Base-by-base conservation (phyloP, 163 green algal species). In the Prototheca stagnorum region DNA sequence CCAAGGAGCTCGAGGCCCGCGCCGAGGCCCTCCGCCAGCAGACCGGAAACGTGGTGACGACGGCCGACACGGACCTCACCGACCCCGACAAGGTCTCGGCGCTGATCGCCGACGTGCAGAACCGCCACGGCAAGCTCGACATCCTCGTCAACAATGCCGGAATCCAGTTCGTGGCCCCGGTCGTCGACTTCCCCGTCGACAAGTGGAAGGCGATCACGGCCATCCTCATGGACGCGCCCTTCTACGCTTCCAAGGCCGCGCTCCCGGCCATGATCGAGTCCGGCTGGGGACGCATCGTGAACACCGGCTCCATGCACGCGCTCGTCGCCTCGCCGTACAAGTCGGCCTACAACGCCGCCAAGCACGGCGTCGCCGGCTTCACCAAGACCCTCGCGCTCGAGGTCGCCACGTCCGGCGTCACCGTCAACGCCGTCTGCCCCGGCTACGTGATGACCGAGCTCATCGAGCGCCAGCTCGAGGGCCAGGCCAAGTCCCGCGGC, bases 281-380 rank as follows among this genome's bases (percentile, higher is more conserved):
- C 44, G 61, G 69, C 11, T 92, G 81, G 81, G 81, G 81, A 8
- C 62, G 82, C 25, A 76, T 93, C 47, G 75, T 93, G 53, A 93
- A 93, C 74, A 93, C 72, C 11, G 64, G 56, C 44, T 88, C 76
- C 52, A 92, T 92, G 79, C 84, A 93, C 56, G 74, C 79, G 0
- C 56, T 85, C 34, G 82, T 93, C 37, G 84, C 84, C 1, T 88
- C 74, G 0, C 82, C 84, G n/a, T 92, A 81, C 70, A 94, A 94
- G 61, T 77, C 62, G 3, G 81, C 83, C 2, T 93, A 93, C 68
- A 92, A 92, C 47, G 81, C 79, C 12, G 71, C 77, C 35, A 86
- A 86, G 60, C 77, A 86, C 43, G 77, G 77, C 35, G 57, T 85
- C 3, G 73, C 69, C 20, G 81, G 81, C 0, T 83, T 92, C 49